Percentiles rank a stretch among this genome's conserved stretches.
Evolutionary conservation across 1,284 basidiomycete genomes (phyloP).

Genomic region (Phenoliferia sp.): DNA sequence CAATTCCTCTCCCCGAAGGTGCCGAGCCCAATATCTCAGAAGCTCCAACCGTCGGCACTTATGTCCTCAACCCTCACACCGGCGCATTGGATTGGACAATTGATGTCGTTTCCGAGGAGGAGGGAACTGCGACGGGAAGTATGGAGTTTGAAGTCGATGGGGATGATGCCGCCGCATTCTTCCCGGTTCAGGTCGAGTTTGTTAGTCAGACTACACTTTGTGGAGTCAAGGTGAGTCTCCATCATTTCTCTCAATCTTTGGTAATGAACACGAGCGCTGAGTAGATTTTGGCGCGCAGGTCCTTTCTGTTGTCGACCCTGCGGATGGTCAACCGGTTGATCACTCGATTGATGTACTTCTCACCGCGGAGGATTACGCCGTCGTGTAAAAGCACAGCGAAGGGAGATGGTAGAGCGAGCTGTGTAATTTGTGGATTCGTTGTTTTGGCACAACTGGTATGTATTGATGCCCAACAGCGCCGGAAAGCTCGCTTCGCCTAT

Average conservation of each 20-base stretch:
- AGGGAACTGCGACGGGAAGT: conserved; percentile 61
- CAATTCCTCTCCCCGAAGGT: conserved; percentile 84
- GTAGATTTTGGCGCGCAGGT: conserved; percentile 6
- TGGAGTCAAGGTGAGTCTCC: conserved; percentile 40
- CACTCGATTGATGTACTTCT: conserved; percentile 47
- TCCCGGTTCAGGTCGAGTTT: conserved; percentile 85
- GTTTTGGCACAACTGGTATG: too few species aligned
- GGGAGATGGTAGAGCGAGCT: too few species aligned
- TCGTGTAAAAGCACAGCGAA: conserved; percentile 35
- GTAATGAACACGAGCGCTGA: neutral
- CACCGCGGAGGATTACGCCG: conserved; percentile 61
- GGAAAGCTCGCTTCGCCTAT: too few species aligned
- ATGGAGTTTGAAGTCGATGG: conserved; percentile 83
- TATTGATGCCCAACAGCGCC: too few species aligned
- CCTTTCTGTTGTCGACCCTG: conserved; percentile 20
- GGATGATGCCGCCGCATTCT: conserved; percentile 78
- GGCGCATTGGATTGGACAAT: conserved; percentile 82
- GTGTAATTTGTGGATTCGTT: too few species aligned
- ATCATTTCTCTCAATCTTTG: neutral
- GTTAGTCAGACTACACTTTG: conserved; percentile 48
- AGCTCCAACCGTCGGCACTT: conserved; percentile 58
- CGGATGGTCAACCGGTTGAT: conserved; percentile 13
- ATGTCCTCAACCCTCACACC: conserved; percentile 70
- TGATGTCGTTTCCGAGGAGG: conserved; percentile 48
- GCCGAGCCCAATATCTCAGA: conserved; percentile 76